A percentile compares a stretch with the other conserved stretches of the same genome.
Evolutionary conservation across 164 flowering plant genomes (phyloP).

Genomic region (Aristolochia californica): DNA sequence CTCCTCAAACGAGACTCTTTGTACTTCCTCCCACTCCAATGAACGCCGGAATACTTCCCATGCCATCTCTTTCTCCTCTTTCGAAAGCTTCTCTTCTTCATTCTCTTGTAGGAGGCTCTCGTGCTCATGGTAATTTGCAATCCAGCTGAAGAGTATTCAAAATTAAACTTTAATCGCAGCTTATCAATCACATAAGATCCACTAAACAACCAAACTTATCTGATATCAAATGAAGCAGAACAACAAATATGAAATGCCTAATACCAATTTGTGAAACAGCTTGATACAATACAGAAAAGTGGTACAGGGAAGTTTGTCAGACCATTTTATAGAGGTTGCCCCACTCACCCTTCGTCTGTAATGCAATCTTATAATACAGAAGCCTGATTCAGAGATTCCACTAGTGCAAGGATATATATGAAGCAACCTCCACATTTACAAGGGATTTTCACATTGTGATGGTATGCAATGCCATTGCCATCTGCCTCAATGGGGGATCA

Average conservation of each 20-base stretch:
- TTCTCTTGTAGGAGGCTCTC: slow-evolving; percentile 96
- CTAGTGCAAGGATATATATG: no score
- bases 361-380: no score
- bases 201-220: no score
- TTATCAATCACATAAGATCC: not conserved
- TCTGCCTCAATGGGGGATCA: no score
- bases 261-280: not conserved
- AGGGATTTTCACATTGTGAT: no score
- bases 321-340: not conserved
- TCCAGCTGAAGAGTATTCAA: slow-evolving; percentile 49
- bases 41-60: slow-evolving; percentile 72
- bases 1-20: slow-evolving; percentile 37
- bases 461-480: no score
- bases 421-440: no score
- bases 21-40: slow-evolving; percentile 81
- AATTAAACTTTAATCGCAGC: not conserved
- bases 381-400: no score
- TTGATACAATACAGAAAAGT: not conserved
- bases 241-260: no score
- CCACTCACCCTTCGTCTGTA: no score
- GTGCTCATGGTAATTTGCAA: slow-evolving; percentile 86
- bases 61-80: slow-evolving; percentile 97
- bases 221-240: no score
- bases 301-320: no score
- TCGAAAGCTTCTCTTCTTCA: slow-evolving; percentile 90